Conservation (phyloP, 163 green algal species). For the Trebouxia gelatinosa region DNA sequence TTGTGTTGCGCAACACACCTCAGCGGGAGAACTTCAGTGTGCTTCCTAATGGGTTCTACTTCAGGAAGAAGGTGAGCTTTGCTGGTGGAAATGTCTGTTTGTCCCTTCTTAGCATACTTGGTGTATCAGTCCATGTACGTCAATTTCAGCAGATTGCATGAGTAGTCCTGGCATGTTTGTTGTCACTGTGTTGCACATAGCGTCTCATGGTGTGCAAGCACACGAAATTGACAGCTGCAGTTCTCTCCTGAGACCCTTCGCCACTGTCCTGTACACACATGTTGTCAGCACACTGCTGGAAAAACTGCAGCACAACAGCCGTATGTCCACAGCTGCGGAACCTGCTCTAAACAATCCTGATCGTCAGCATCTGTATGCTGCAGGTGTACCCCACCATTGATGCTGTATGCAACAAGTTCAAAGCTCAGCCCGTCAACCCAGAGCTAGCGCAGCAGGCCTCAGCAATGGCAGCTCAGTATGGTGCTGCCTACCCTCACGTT, state of each 20-base stretch:
- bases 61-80: slow-evolving; percentile 41
- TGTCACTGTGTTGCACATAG: neutral
- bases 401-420: slow-evolving; percentile 13
- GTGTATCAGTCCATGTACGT: neutral
- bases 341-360: neutral
- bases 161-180: neutral
- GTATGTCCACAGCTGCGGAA: neutral
- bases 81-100: neutral
- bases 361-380: neutral
- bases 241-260: neutral
- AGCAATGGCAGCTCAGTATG: neutral
- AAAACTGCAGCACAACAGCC: too few relatives aligned
- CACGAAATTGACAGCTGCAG: neutral
- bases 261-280: neutral
- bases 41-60: slow-evolving; percentile 54
- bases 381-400: slow-evolving; percentile 8
- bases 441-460: slow-evolving; percentile 4
- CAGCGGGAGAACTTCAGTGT: slow-evolving; percentile 56
- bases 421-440: neutral
- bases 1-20: slow-evolving; percentile 38
- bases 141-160: neutral
- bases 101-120: too few relatives aligned
- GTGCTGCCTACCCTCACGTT: neutral
- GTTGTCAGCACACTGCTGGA: neutral
- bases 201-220: neutral